Percentiles rank a stretch among this genome's conserved stretches.
Conservation (phyloP, 1,284 basidiomycete genomes). For the Apiotrichum domesticum region DNA sequence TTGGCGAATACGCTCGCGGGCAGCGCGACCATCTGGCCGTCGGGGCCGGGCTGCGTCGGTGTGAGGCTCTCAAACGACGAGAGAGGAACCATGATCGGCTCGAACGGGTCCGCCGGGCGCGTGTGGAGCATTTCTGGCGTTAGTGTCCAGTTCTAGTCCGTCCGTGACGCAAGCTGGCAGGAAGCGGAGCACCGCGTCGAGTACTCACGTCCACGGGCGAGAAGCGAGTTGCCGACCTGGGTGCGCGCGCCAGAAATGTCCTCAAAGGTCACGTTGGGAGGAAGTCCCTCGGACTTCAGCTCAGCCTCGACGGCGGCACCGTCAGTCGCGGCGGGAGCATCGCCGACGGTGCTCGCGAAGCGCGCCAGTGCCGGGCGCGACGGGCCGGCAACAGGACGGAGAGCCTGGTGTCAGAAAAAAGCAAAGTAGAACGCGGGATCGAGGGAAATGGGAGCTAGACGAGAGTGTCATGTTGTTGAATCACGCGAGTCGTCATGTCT, state of each 20-base stretch:
- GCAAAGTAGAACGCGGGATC: no score
- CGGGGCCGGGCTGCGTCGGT: constrained; percentile 22
- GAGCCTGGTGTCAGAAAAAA: constrained; percentile 1
- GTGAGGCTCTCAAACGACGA: constrained; percentile 36
- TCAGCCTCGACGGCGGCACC: neutral
- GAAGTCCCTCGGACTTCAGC: constrained; percentile 7
- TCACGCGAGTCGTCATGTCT: neutral
- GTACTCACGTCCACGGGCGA: constrained; percentile 10
- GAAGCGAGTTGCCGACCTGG: constrained; percentile 8
- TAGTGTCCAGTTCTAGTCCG: neutral
- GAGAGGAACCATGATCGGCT: constrained; percentile 37
- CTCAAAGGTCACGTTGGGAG: constrained; percentile 29
- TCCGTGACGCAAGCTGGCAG: no score
- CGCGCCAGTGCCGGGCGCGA: constrained; percentile 10
- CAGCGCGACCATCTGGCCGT: constrained; percentile 31
- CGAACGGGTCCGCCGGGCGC: constrained; percentile 4
- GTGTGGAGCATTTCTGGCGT: constrained; percentile 11
- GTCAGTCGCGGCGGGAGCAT: neutral
- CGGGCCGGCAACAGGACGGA: constrained; percentile 17
- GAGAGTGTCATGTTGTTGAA: neutral
- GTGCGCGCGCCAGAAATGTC: constrained; percentile 13
- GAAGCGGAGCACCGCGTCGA: neutral
- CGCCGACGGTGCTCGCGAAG: constrained; percentile 7
- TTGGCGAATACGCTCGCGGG: constrained; percentile 63
- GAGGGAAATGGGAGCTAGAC: neutral